phyloP scores from a whole-genome alignment of 2,329 filamentous ascomycete species.

The Botrytis paeoniae region DNA sequence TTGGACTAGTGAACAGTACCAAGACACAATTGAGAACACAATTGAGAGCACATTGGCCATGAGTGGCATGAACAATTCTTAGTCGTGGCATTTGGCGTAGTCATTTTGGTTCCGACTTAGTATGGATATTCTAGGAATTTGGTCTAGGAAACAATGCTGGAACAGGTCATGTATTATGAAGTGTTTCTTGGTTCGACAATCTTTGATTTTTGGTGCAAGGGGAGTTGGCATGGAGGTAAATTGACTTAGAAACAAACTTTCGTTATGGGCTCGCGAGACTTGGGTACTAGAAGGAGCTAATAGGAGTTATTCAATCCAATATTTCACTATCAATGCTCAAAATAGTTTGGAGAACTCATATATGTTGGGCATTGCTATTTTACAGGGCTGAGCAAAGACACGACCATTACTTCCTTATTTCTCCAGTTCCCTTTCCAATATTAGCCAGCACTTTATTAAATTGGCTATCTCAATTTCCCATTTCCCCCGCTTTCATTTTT shows the following conservation, averaged over 20 bases:
- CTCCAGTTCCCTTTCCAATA: background rate
- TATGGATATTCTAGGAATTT: background rate
- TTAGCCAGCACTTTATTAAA: background rate
- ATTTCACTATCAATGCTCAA: background rate
- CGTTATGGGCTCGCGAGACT: background rate
- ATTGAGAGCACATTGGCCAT: slow-evolving; percentile 22
- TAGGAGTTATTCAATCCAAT: background rate
- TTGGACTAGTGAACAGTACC: slow-evolving; percentile 24
- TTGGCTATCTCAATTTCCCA: background rate
- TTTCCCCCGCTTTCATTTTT: background rate
- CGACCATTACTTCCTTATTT: background rate
- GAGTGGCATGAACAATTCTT: slow-evolving; percentile 22
- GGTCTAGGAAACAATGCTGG: background rate
- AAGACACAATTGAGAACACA: background rate
- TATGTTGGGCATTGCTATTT: too few species aligned
- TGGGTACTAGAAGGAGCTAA: background rate
- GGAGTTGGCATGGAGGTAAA: background rate
- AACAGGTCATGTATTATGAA: slow-evolving; percentile 14
- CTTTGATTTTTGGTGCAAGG: background rate
- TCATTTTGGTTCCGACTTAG: background rate
- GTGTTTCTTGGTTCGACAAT: background rate
- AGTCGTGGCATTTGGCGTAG: background rate
- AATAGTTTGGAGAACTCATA: background rate
- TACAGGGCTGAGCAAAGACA: background rate
- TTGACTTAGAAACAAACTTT: background rate